Base-by-base conservation (phyloP, 805 yeast genomes). In the Candida boidinii region DNA sequence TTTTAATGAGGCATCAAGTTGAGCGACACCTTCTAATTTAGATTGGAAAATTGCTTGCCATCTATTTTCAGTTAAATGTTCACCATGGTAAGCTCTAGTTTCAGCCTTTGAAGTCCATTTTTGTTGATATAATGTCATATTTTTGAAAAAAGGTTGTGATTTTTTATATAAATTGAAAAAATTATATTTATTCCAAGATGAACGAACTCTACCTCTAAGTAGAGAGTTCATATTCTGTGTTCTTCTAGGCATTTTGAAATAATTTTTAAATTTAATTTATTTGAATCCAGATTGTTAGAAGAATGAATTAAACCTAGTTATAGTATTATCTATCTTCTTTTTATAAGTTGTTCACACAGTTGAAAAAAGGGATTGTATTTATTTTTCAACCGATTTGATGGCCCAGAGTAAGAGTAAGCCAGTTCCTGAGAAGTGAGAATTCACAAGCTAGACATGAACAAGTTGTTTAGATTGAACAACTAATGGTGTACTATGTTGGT, bases 1-100 rank as follows among this genome's bases (percentile, higher is more conserved):
- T 44, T 73, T 73, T 44, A 79, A 64, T 2, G 88, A 78, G 7
- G 90, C 83, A 58, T 85, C 94, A 52, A 86, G 68, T 49, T 86
- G 95, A 7, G 94, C 92, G 26, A 86, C 95, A 19, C 94, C 83
- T 38, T 81, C 78, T 44, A 87, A 65, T 38, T 79, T 76, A 17
- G 76, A 72, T 34, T 76, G 64, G 61, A 90, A 88, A 31, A 70
- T 56, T 7, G 75, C 60, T 51, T 81, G 80, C 79, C 87, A 83
- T 52, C 88, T 75, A 14, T 73, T 64, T 55, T 92, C 98, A 1
- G 90, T 82, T 35, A 90, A 56, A 54, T 81, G 85, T 51, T 92
- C 97, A 46, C 98, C 98, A 55, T 90, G 98, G 56, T 90, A 90
- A 2, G 90, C 80, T 60, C 98, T 75, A 7, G 96, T 79, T 53